Evolutionary conservation across 2,329 filamentous ascomycete genomes (phyloP).

Genomic region (Botrytis deweyae): DNA sequence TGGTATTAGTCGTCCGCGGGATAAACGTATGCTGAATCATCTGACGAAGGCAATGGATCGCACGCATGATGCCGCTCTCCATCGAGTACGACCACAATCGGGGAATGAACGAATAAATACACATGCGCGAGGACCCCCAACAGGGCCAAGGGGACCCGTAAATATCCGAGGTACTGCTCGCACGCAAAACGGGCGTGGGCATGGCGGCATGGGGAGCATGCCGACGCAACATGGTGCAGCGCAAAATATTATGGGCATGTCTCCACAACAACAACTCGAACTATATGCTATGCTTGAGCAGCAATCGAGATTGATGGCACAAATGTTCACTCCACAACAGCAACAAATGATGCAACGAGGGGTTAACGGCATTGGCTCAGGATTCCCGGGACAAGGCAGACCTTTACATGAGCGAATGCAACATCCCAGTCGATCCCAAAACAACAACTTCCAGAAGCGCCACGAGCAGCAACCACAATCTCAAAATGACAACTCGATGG

Average conservation of each 20-base stretch:
- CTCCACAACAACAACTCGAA: constrained; percentile 68
- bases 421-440: constrained; percentile 30
- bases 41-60: constrained; percentile 82
- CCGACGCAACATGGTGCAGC: constrained; percentile 43
- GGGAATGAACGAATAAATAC: constrained; percentile 80
- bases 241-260: constrained; percentile 53
- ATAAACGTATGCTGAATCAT: constrained; percentile 82
- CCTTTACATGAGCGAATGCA: constrained; percentile 77
- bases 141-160: constrained; percentile 62
- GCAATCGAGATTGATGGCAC: constrained; percentile 81
- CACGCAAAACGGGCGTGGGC: constrained; percentile 50
- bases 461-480: constrained; percentile 29
- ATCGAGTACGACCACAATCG: constrained; percentile 71
- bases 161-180: constrained; percentile 39
- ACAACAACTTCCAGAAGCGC: constrained; percentile 29
- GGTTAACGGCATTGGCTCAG: constrained; percentile 50
- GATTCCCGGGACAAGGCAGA: constrained; percentile 45
- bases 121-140: constrained; percentile 68
- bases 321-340: constrained; percentile 56
- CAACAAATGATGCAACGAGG: constrained; percentile 24
- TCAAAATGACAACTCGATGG: constrained; percentile 44
- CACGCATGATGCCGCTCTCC: constrained; percentile 69
- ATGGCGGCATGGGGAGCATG: constrained; percentile 45
- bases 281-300: constrained; percentile 79
- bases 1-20: constrained; percentile 54